phyloP scores from a whole-genome alignment of 106 monocot species.

The Phalaenopsis equestris region DNA sequence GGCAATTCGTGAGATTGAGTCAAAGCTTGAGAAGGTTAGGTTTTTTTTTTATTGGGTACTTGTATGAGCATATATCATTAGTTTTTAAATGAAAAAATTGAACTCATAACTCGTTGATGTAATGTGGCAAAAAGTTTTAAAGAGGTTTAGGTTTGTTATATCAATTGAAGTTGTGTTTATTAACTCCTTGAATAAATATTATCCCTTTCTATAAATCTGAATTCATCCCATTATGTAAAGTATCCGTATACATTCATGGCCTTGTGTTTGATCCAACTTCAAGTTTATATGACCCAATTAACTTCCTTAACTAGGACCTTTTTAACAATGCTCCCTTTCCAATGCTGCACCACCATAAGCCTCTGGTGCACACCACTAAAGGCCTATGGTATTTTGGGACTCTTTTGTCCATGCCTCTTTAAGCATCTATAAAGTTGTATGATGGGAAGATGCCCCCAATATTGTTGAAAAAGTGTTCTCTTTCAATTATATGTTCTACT shows the following conservation, averaged over 20 bases:
- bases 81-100: neutral
- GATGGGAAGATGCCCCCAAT: neutral
- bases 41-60: neutral
- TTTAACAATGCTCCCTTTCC: neutral
- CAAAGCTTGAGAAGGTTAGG: conserved; percentile 73
- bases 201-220: neutral
- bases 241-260: neutral
- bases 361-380: too few relatives aligned
- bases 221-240: neutral
- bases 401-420: too few relatives aligned
- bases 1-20: conserved; percentile 80
- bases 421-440: neutral
- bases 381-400: too few relatives aligned
- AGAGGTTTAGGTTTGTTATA: neutral
- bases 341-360: neutral
- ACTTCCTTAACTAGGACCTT: neutral
- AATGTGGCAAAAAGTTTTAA: conserved; percentile 1
- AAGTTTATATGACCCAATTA: neutral
- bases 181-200: neutral
- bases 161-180: neutral
- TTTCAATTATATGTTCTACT: neutral
- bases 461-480: neutral
- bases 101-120: neutral
- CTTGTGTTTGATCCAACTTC: neutral
- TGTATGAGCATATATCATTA: neutral